Base-by-base conservation (phyloP, 2,329 filamentous ascomycete genomes). In the Cladosporium cucumerinum region DNA sequence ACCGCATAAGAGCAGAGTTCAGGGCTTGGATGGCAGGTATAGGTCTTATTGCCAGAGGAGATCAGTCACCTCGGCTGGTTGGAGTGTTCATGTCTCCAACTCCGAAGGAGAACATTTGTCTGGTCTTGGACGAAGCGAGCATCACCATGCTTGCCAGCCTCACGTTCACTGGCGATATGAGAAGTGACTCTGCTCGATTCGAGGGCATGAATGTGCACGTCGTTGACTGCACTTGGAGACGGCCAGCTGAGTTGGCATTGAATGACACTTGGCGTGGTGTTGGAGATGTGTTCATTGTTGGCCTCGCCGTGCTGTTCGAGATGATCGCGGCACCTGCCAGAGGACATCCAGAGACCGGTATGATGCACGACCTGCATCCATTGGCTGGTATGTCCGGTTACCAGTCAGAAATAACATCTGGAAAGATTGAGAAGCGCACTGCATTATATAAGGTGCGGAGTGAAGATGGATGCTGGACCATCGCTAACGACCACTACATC, bases 401-500 rank as follows among this genome's bases (percentile, higher is more conserved):
- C 14, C n/a, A n/a, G 25, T 28, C 2, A 54, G 49, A 54, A 25
- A 54, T 14, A 36, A 36, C 16, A 3, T 36, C 14, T 16, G 12
- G 1, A 36, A 16, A 18, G 3, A 36, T 36, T 36, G 34, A 4
- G 34, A 32, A 10, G 30, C 11, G 8, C 30, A 32, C 30, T 11
- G 8, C 30, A 32, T 11, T 11, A 2, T 6, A 32, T 32, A 32
- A 32, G 30, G 30, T 11, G 30, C 3, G 49, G 28, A 57, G 28
- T 6, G 63, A 57, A 25, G 63, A 65, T 57, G 36, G 28, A 18
- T 62, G 63, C 30, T 32, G 65, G 34, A 52, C 10, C 52, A 67
- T 67, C n/a, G 61, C 62, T 0, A 25, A 28, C 14, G 14, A 46
- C 30, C 36, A 65, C 63, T 63, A 39, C 26, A 59, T 65, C 26